Evolutionary conservation across 176 grass and related monocot genomes (phyloP), one percentile per base, ranked within the genome.

Genomic region (Hsuehochloa calcarea): DNA sequence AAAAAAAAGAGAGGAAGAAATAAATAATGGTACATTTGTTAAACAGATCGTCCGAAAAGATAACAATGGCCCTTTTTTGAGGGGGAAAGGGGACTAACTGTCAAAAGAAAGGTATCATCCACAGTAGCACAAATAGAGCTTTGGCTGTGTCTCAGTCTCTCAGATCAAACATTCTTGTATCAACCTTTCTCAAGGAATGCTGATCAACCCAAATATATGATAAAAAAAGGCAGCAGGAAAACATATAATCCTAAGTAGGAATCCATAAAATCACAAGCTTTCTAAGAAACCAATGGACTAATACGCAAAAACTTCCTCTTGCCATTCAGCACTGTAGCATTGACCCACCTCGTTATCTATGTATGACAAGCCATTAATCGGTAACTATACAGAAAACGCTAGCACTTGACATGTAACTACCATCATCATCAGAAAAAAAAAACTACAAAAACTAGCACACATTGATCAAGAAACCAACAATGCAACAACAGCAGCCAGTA

Each of bases 381-480:
- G 2, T 23, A 75, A 74, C 44, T 8, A 59, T 74, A 50, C 26
- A 80, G 58, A 39, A 75, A 79, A 52, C 43, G 61, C 31, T 49
- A 59, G 22, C 61, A 64, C 27, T 78, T 72, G 15, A 74, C 37
- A 74, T 80, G 46, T 37, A 72, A 71, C 47, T 9, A 77, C 31
- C 34, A 79, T 86, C 40, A 59, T n/a, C n/a, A 41, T 31, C 38
- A 27, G 37, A 38, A 47, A 35, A 27, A 66, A 66, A 70, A 75
- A 75, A 17, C 50, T 54, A 74, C 7, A 46, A 63, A 68, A 46
- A 65, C 25, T 23, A 90, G 59, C 68, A 47, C 65, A 75, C 60
- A 84, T 34, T 74, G 80, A 90, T 87, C 75, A 87, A 90, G 75
- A 90, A 90, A 82, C 68, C 61, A 87, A 72, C 79, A 66, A 39